Conservation (phyloP, 208 protist species). For the Porcisia hertigi region DNA sequence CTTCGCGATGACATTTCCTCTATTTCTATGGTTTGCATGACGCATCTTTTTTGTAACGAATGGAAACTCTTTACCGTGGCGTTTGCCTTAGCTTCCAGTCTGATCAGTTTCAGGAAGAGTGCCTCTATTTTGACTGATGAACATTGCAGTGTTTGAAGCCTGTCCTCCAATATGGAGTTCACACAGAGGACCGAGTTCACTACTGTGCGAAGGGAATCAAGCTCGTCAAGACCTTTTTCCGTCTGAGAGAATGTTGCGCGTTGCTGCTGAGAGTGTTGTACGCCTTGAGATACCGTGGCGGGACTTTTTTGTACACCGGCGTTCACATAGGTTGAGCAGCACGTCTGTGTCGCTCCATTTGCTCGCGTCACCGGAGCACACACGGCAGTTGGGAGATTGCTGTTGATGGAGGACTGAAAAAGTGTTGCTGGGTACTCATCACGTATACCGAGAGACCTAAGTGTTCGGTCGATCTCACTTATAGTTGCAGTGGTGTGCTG, state of each 20-base stretch:
- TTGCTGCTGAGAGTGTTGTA: conserved; percentile 16
- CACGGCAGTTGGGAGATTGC: not conserved
- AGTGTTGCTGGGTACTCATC: not conserved
- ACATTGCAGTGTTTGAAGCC: not conserved
- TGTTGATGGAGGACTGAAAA: not conserved
- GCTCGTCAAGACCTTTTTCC: not conserved
- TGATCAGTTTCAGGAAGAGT: conserved; percentile 1
- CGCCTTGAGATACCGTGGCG: not conserved
- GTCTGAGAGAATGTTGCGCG: conserved; percentile 3
- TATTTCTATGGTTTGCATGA: not conserved
- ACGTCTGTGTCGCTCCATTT: conserved; percentile 6
- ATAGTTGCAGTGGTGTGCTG: conserved; percentile 18
- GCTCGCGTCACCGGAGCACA: not conserved
- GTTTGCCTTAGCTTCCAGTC: not conserved
- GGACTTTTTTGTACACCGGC: conserved; percentile 10
- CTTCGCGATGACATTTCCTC: not conserved
- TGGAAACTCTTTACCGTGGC: not conserved
- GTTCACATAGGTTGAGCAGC: not conserved
- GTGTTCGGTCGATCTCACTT: conserved; percentile 30
- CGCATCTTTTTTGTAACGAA: not conserved
- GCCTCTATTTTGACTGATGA: not conserved
- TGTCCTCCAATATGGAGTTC: not conserved
- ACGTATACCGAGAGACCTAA: conserved; percentile 18
- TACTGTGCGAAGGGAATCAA: not conserved
- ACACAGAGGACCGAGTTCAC: not conserved